These are phyloP conservation scores for Pyrenopolyporus hunteri DNA, from an alignment of 495 filamentous ascomycete species.

Conservation along the genomic window DNA sequence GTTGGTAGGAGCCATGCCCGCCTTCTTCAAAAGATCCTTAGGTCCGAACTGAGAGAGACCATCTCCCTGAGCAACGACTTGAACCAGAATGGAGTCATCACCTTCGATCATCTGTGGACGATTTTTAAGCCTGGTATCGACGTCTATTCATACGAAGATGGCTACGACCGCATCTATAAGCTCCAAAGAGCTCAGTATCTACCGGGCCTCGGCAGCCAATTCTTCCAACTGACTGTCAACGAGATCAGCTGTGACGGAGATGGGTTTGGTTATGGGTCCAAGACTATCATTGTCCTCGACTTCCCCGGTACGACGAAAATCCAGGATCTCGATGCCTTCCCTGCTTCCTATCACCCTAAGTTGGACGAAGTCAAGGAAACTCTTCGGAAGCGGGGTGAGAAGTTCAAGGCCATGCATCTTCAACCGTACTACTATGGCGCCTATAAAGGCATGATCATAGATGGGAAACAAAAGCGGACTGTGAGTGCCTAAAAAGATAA, in stretches of 20 bases:
- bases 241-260: constrained; percentile 68
- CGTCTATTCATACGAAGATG: constrained; percentile 39
- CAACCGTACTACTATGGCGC: constrained; percentile 66
- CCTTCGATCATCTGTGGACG: constrained; percentile 58
- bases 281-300: constrained; percentile 50
- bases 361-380: constrained; percentile 46
- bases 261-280: constrained; percentile 57
- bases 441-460: constrained; percentile 58
- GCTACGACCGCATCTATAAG: constrained; percentile 44
- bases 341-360: constrained; percentile 61
- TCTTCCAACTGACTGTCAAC: constrained; percentile 47
- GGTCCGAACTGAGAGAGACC: constrained; percentile 63
- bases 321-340: constrained; percentile 60
- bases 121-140: constrained; percentile 51
- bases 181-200: constrained; percentile 42
- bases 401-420: constrained; percentile 54
- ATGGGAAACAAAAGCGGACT: constrained; percentile 33
- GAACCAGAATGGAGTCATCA: constrained; percentile 63
- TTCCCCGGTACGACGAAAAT: constrained; percentile 66
- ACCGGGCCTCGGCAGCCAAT: constrained; percentile 46
- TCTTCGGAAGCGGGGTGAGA: constrained; percentile 54
- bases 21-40: constrained; percentile 61
- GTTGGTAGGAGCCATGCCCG: constrained; percentile 62
- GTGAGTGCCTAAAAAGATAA: not conserved
- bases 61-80: constrained; percentile 65